These are phyloP conservation scores for Penicillium corylophilum DNA, from an alignment of 2,329 filamentous ascomycete genomes.

Conservation along the genomic window DNA sequence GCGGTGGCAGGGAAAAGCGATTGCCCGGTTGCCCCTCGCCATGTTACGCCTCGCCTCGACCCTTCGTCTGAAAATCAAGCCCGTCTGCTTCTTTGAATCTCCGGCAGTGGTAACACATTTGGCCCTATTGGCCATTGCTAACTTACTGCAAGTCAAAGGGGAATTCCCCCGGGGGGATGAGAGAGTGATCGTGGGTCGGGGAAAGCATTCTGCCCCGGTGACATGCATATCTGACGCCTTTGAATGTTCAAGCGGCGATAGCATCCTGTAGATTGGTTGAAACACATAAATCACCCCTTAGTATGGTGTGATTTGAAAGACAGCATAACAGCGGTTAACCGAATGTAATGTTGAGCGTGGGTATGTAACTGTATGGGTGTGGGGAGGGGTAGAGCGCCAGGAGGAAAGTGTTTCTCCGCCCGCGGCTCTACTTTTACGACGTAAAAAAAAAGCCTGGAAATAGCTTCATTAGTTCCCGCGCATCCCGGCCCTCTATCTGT, in stretches of 20 bases:
- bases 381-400: not conserved
- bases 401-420: conserved; percentile 21
- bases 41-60: not conserved
- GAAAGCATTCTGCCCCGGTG: conserved; percentile 15
- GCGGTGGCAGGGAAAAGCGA: conserved; percentile 27
- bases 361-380: not conserved
- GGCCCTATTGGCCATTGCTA: not conserved
- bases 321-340: not conserved
- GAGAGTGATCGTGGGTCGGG: not conserved
- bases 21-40: conserved; percentile 20
- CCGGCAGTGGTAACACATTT: not conserved
- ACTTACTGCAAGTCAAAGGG: not conserved
- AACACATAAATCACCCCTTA: not conserved
- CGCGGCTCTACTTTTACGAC: conserved; percentile 16
- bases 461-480: conserved; percentile 1
- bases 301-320: not conserved
- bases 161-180: conserved; percentile 6
- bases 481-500: not conserved
- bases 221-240: not conserved
- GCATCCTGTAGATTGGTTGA: not conserved
- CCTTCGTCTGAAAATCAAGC: not conserved
- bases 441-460: conserved; percentile 5
- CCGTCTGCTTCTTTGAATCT: not conserved
- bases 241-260: not conserved
- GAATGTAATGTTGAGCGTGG: not conserved